Percentiles rank a stretch among this genome's conserved stretches.
These are phyloP conservation scores for Xylariales sp. DNA, from an alignment of 2,329 filamentous ascomycete genomes.

Conservation along the genomic window DNA sequence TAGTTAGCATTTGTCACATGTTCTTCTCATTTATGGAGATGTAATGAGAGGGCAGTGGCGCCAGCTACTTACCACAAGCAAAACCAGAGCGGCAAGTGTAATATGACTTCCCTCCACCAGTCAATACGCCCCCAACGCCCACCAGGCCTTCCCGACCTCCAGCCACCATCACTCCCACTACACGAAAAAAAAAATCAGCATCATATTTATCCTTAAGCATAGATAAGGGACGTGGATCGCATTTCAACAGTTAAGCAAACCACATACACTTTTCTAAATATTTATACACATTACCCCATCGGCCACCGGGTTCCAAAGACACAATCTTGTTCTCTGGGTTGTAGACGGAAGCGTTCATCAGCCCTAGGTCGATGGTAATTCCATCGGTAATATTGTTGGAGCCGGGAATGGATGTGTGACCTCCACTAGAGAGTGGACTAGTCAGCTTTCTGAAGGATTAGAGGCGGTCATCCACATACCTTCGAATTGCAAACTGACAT, in stretches of 20 bases:
- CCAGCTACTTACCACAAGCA: slow-evolving; percentile 31
- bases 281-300: slow-evolving; percentile 8
- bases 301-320: slow-evolving; percentile 9
- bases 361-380: slow-evolving; percentile 10
- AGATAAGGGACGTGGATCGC: too few relatives aligned
- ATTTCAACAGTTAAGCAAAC: too few relatives aligned
- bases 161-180: slow-evolving; percentile 9
- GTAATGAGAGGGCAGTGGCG: too few relatives aligned
- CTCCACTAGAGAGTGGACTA: neutral
- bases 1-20: neutral
- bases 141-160: slow-evolving; percentile 11
- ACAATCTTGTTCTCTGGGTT: slow-evolving; percentile 20
- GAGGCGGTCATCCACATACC: slow-evolving; percentile 11
- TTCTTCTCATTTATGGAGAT: neutral
- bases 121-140: slow-evolving; percentile 16
- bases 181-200: slow-evolving; percentile 8
- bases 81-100: slow-evolving; percentile 29
- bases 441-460: neutral
- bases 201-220: too few relatives aligned
- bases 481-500: slow-evolving; percentile 11
- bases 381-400: slow-evolving; percentile 9
- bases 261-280: slow-evolving; percentile 7
- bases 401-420: slow-evolving; percentile 7
- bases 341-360: slow-evolving; percentile 21
- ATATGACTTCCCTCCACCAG: slow-evolving; percentile 13